Percentiles rank a stretch among this genome's conserved stretches.
Conservation (phyloP, 805 yeast species). For the Ogataea pini region DNA sequence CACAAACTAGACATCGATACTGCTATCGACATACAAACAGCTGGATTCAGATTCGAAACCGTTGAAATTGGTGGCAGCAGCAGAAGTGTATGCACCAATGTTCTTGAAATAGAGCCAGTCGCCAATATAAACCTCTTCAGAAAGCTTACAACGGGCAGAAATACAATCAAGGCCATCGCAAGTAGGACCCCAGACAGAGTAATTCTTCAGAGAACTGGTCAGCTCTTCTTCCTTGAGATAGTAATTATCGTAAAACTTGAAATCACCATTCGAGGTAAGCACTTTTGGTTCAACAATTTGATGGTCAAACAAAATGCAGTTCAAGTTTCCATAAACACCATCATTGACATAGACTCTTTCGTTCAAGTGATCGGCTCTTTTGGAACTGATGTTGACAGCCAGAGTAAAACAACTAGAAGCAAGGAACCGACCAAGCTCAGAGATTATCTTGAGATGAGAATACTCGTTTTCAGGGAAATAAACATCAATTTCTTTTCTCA, state of each 20-base stretch:
- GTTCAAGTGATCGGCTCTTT: conserved; percentile 48
- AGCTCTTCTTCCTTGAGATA: conserved; percentile 13
- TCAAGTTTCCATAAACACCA: conserved; percentile 94
- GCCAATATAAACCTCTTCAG: conserved; percentile 69
- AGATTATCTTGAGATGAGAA: conserved; percentile 54
- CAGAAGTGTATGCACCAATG: conserved; percentile 89
- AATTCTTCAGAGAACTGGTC: conserved; percentile 26
- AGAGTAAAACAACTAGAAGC: conserved; percentile 84
- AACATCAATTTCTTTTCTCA: conserved; percentile 54
- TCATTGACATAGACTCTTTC: conserved; percentile 88
- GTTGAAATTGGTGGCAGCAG: conserved; percentile 90
- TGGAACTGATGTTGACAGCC: conserved; percentile 84
- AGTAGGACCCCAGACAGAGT: conserved; percentile 97
- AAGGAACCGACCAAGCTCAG: conserved; percentile 93
- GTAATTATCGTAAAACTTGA: conserved; percentile 27
- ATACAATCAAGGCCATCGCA: conserved; percentile 96
- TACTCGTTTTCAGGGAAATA: conserved; percentile 54
- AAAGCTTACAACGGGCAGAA: conserved; percentile 50
- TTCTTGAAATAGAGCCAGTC: conserved; percentile 89
- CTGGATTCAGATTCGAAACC: conserved; percentile 71
- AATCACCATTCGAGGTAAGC: conserved; percentile 52
- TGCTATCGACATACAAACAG: conserved; percentile 59
- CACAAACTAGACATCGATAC: conserved; percentile 5
- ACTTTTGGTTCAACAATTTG: conserved; percentile 74
- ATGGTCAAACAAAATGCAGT: conserved; percentile 91